A percentile compares a stretch with the other conserved stretches of the same genome.
Evolutionary conservation across 805 yeast species (phyloP).

Genomic region (Saccharomycopsis fibuligera): DNA sequence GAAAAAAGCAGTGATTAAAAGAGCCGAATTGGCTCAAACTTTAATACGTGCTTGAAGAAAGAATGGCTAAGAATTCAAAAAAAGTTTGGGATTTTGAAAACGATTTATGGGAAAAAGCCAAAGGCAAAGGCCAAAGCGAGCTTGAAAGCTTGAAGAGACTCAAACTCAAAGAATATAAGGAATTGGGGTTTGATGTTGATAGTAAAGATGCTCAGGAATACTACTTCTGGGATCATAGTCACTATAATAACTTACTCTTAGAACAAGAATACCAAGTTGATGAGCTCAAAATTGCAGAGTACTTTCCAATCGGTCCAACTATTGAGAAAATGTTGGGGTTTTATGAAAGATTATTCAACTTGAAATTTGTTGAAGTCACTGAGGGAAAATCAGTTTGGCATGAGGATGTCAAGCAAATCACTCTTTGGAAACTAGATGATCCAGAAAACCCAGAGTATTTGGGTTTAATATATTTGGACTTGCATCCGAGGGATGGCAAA

Average conservation of each 20-base stretch:
- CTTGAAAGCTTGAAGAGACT: slow-evolving; percentile 39
- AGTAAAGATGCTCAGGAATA: slow-evolving; percentile 30
- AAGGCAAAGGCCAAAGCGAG: slow-evolving; percentile 55
- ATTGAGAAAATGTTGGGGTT: slow-evolving; percentile 61
- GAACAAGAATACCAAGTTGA: slow-evolving; percentile 69
- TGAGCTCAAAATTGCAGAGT: slow-evolving; percentile 63
- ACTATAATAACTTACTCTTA: slow-evolving; percentile 56
- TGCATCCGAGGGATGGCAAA: slow-evolving; percentile 81
- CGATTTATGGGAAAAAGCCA: slow-evolving; percentile 53
- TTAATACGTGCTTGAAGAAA: slow-evolving; percentile 62
- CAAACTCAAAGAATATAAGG: slow-evolving; percentile 41
- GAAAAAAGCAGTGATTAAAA: slow-evolving; percentile 49
- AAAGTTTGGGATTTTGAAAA: slow-evolving; percentile 54
- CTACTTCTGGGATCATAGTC: slow-evolving; percentile 70
- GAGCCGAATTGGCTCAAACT: slow-evolving; percentile 54
- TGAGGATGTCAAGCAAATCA: slow-evolving; percentile 64
- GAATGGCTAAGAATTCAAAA: slow-evolving; percentile 70
- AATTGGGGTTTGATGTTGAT: slow-evolving; percentile 34
- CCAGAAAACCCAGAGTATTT: slow-evolving; percentile 47
- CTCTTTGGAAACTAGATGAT: slow-evolving; percentile 60
- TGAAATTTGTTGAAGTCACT: slow-evolving; percentile 54
- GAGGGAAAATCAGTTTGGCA: slow-evolving; percentile 61
- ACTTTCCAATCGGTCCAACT: slow-evolving; percentile 67
- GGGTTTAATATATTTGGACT: slow-evolving; percentile 74
- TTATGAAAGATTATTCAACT: slow-evolving; percentile 61